phyloP scores from a whole-genome alignment of 2,329 filamentous ascomycete species.

The Penicillium sp. region DNA sequence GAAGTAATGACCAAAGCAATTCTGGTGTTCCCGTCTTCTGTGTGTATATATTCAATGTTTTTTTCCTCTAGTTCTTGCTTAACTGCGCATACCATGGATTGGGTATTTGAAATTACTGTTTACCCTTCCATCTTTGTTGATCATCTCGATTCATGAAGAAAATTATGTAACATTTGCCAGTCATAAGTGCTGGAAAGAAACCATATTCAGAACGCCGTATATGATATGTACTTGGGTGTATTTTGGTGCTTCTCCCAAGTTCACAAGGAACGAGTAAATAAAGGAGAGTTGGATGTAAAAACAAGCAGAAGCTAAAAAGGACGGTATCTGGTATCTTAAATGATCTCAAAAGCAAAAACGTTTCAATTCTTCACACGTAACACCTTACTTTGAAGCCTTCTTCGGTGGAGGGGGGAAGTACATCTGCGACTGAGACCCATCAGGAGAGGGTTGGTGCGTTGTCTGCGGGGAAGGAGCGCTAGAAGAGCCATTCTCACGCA shows the following conservation, averaged over 20 bases:
- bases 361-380: background rate
- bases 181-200: background rate
- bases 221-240: constrained; percentile 14
- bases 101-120: background rate
- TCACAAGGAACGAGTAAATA: background rate
- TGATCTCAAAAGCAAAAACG: background rate
- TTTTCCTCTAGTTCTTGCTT: background rate
- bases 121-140: background rate
- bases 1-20: constrained; percentile 12
- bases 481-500: constrained; percentile 34
- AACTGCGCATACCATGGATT: background rate
- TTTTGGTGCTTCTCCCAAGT: constrained; percentile 13
- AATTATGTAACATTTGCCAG: background rate
- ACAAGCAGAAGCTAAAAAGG: constrained; percentile 5
- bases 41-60: background rate
- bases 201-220: constrained; percentile 6
- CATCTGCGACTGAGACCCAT: constrained; percentile 23
- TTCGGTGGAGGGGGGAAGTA: constrained; percentile 48
- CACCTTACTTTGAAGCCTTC: constrained; percentile 29
- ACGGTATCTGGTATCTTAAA: constrained; percentile 15
- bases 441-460: constrained; percentile 12
- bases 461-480: constrained; percentile 22
- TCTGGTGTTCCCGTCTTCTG: background rate
- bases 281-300: constrained; percentile 2
- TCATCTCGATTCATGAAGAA: background rate